These are phyloP conservation scores for Coemansia erecta DNA, from an alignment of 192 early-diverging fungal genomes.

Conservation along the genomic window DNA sequence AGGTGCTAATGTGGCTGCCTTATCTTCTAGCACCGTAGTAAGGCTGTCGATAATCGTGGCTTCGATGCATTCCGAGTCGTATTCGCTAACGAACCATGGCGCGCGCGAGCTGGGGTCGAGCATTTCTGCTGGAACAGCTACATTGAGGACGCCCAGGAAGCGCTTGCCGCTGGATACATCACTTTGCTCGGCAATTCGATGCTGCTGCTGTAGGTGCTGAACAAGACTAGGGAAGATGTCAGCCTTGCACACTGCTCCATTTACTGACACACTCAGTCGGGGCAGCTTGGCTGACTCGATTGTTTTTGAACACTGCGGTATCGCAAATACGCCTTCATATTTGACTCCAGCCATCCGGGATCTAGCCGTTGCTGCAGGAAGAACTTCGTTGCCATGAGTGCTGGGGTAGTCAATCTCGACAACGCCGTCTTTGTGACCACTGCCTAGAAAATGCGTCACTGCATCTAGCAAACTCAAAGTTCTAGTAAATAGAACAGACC, in stretches of 20 bases:
- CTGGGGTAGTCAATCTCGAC: slow-evolving; percentile 5
- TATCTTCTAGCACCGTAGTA: too few relatives aligned
- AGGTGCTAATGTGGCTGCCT: too few relatives aligned
- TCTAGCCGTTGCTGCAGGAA: not conserved
- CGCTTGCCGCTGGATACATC: not conserved
- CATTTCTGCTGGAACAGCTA: slow-evolving; percentile 11
- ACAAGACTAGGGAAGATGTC: slow-evolving; percentile 18
- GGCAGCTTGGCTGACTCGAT: slow-evolving; percentile 7
- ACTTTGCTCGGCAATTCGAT: not conserved
- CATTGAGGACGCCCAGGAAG: slow-evolving; percentile 25
- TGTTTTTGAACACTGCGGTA: not conserved
- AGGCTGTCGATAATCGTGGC: slow-evolving; percentile 5
- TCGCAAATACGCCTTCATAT: slow-evolving; percentile 27
- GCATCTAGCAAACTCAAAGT: not conserved
- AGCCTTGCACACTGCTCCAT: slow-evolving; percentile 13
- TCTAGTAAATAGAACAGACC: slow-evolving; percentile 2
- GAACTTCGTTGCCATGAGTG: not conserved
- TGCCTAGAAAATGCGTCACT: not conserved
- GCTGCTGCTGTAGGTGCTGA: not conserved
- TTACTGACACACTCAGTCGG: slow-evolving; percentile 14
- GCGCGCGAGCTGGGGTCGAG: slow-evolving; percentile 23
- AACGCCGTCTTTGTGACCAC: not conserved
- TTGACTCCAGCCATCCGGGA: slow-evolving; percentile 1
- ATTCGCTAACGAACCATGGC: slow-evolving; percentile 12
- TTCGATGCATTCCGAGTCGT: slow-evolving; percentile 18